Evolutionary conservation across 176 grass and related monocot genomes (phyloP).

Genomic region (Oryza nivara): DNA sequence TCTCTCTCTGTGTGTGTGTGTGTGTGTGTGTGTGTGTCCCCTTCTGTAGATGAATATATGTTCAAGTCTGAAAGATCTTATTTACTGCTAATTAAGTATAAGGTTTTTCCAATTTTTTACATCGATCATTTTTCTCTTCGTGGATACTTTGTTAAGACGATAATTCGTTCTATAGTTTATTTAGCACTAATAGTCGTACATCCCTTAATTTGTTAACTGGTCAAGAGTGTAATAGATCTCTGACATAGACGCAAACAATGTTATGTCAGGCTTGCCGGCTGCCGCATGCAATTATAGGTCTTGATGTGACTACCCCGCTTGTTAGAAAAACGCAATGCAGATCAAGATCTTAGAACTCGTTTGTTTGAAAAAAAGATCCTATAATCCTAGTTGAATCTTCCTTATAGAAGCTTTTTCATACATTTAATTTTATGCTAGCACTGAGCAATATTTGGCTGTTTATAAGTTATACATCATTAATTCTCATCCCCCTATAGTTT

Average conservation of each 20-base stretch:
- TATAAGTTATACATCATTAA: background rate
- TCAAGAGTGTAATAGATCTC: background rate
- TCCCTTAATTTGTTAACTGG: slow-evolving; percentile 14
- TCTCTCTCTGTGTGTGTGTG: background rate
- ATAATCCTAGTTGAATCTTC: background rate
- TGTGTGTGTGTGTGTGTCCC: too few relatives aligned
- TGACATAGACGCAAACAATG: background rate
- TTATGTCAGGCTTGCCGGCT: background rate
- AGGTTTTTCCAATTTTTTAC: background rate
- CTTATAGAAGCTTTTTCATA: background rate
- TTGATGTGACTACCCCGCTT: slow-evolving; percentile 5
- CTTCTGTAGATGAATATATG: too few relatives aligned
- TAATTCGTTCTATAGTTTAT: background rate
- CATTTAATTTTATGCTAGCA: background rate
- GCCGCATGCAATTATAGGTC: slow-evolving; percentile 9
- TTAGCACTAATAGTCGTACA: background rate
- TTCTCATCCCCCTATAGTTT: background rate
- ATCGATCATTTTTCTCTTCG: background rate
- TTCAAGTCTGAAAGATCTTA: background rate
- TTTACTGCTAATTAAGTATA: background rate
- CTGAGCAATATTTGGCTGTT: background rate
- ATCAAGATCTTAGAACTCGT: slow-evolving; percentile 8
- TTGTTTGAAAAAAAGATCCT: too few relatives aligned
- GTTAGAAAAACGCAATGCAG: slow-evolving; percentile 11
- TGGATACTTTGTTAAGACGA: background rate